Conservation (phyloP, 2,329 filamentous ascomycete genomes). For the Bipolaris zeicola region DNA sequence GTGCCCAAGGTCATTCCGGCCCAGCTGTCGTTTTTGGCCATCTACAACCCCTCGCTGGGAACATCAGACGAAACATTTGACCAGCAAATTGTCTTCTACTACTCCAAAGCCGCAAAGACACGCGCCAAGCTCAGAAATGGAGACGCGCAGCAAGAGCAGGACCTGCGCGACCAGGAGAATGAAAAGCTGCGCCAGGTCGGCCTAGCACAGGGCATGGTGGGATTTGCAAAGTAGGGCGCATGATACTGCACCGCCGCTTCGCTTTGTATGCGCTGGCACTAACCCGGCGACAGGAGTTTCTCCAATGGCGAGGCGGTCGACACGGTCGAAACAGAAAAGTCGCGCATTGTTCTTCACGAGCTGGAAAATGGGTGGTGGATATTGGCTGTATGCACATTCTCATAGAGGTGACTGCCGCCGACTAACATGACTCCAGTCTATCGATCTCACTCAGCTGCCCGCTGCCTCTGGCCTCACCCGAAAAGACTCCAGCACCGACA, state of each 20-base stretch:
- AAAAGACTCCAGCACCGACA: conserved; percentile 20
- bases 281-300: conserved; percentile 67
- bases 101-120: conserved; percentile 58
- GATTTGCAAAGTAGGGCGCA: conserved; percentile 68
- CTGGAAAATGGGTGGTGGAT: conserved; percentile 96
- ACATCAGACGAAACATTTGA: conserved; percentile 72
- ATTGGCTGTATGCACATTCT: conserved; percentile 68
- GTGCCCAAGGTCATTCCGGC: conserved; percentile 67
- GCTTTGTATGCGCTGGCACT: not conserved
- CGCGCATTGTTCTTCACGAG: conserved; percentile 82
- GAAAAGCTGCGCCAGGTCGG: conserved; percentile 91
- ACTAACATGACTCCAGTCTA: conserved; percentile 59
- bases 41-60: conserved; percentile 89
- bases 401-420: not conserved
- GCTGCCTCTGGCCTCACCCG: conserved; percentile 47
- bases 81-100: conserved; percentile 93
- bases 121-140: conserved; percentile 38
- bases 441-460: conserved; percentile 79
- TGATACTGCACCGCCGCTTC: not conserved
- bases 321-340: conserved; percentile 88
- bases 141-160: conserved; percentile 43
- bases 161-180: conserved; percentile 69
- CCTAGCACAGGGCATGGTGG: conserved; percentile 94
- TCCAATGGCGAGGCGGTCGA: conserved; percentile 77
- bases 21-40: conserved; percentile 86